Conservation (phyloP, 352 stramenopile species). For the Aphanomyces invadans region DNA sequence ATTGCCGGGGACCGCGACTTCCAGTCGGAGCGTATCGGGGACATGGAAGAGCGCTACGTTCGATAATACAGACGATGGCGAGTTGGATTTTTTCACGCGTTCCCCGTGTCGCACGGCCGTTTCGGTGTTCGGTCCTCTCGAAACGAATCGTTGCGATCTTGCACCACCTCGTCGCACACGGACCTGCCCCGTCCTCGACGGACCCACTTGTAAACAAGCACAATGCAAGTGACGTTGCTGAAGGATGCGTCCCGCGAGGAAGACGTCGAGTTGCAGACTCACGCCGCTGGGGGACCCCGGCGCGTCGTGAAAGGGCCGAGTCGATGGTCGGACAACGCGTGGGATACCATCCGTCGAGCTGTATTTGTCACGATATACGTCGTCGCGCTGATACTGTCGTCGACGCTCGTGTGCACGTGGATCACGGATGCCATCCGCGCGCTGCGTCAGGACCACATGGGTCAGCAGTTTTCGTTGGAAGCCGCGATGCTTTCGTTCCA, state of each 20-base stretch:
- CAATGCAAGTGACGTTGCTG: background rate
- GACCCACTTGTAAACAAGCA: background rate
- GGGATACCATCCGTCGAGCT: background rate
- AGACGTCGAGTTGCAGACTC: background rate
- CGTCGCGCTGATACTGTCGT: background rate
- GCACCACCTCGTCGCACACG: background rate
- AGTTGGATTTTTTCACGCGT: no score
- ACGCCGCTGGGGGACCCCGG: background rate
- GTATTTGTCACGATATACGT: background rate
- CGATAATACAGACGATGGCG: background rate
- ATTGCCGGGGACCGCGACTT: conserved; percentile 2
- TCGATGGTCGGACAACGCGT: background rate
- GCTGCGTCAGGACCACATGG: background rate
- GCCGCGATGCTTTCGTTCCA: background rate
- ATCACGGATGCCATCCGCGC: background rate
- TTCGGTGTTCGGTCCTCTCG: no score
- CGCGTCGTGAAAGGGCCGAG: background rate
- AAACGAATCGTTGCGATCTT: no score
- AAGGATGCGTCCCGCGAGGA: background rate
- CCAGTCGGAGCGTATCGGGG: conserved; percentile 17
- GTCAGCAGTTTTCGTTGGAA: background rate
- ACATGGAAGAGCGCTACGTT: conserved; percentile 17
- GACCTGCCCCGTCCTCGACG: background rate
- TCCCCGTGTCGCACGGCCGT: background rate
- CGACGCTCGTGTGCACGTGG: background rate